phyloP scores from a whole-genome alignment of 2,329 filamentous ascomycete species.

The Phoma herbarum region DNA sequence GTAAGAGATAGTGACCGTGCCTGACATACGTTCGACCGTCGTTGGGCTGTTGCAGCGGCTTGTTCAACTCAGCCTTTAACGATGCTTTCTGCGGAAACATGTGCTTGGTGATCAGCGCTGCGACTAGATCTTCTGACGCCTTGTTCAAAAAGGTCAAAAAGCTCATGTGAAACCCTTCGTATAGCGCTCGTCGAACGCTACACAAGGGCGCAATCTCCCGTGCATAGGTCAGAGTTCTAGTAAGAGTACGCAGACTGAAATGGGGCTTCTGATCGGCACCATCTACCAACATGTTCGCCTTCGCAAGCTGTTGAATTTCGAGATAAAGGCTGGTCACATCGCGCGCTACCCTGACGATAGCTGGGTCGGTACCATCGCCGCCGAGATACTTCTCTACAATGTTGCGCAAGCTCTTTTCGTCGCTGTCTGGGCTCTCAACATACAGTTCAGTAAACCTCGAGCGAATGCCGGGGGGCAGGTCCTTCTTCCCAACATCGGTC shows the following conservation, averaged over 20 bases:
- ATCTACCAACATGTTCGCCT: conserved; percentile 87
- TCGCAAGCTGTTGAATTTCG: conserved; percentile 81
- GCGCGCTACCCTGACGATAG: conserved; percentile 73
- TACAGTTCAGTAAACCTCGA: conserved; percentile 97
- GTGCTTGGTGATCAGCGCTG: conserved; percentile 81
- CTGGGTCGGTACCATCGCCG: conserved; percentile 70
- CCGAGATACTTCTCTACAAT: conserved; percentile 91
- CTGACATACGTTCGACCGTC: conserved; percentile 82
- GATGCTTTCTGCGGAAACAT: conserved; percentile 77
- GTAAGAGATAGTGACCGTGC: conserved; percentile 91
- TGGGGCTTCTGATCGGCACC: conserved; percentile 95
- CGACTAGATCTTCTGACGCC: conserved; percentile 79
- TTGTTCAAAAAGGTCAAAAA: conserved; percentile 89
- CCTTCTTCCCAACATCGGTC: conserved; percentile 95
- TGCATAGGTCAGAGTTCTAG: conserved; percentile 87
- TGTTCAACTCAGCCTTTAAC: conserved; percentile 75
- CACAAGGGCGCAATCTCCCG: conserved; percentile 84
- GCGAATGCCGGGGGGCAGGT: conserved; percentile 85
- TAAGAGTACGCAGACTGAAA: conserved; percentile 94
- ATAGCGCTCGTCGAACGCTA: conserved; percentile 83
- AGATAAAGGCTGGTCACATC: conserved; percentile 90
- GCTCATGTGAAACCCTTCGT: conserved; percentile 97
- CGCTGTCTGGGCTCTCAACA: conserved; percentile 86
- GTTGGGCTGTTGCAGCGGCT: conserved; percentile 77
- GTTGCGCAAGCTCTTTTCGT: conserved; percentile 83